Base-by-base conservation (phyloP, 2,329 filamentous ascomycete genomes). In the Arthroderma uncinatum region DNA sequence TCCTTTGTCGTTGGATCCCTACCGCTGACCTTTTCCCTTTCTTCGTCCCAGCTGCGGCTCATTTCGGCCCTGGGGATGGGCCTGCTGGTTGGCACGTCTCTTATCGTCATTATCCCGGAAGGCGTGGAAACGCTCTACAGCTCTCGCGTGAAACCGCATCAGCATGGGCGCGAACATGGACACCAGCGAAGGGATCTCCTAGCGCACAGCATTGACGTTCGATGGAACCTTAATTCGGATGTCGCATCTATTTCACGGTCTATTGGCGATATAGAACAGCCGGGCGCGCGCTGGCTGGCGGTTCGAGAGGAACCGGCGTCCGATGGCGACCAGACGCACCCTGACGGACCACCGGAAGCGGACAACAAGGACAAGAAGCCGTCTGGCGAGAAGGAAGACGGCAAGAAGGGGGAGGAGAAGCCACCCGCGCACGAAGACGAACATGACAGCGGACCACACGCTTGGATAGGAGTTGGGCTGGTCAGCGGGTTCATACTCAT, bases 51-150 rank as follows among this genome's bases (percentile, higher is more conserved):
- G 71, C 77, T 97, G 58, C 86, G 92, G 67, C 77, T 95, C 53
- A 87, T 97, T 68, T 94, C 92, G 21, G 91, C 90, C 58, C 82
- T 97, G 69, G 93, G 93, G 55, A 89, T 95, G 71, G 93, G 93
- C 47, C 87, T 98, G 54, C 78, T 98, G 7, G 91, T 98, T 14
- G 93, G 93, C 36, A 97, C 93, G 28, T 92, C 92, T 1, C 80
- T 98, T 62, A 92, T 97, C 62, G 90, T 98, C 33, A 97, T 98
- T 67, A 95, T 98, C 66, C 93, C 93, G 0, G 93, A 98, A 72
- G 93, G 93, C 37, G 85, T 97, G 59, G 91, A 96, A 69, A 92
- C 93, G 2, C 80, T 96, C 58, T 89, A 93, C 64, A 83, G 75
- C 63, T 78, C 81, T 37, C 72, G 66, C 54, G 61, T 67, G 16